Conservation (phyloP, 768 basidiomycete species). For the Pisolithus sp. region DNA sequence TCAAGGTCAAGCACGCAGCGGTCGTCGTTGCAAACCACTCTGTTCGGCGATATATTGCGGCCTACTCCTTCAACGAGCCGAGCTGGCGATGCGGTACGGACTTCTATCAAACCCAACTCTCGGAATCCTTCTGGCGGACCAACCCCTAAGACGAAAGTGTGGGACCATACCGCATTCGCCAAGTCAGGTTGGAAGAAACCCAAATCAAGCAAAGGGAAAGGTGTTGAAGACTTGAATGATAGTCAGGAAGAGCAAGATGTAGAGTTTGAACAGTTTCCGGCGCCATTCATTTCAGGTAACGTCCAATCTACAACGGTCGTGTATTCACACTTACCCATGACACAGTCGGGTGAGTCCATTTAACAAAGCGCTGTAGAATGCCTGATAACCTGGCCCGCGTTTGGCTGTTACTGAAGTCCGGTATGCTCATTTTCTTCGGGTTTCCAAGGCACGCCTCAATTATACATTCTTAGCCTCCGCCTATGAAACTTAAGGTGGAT, state of each 20-base stretch:
- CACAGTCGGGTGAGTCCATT: conserved; percentile 47
- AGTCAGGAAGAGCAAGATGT: conserved; percentile 53
- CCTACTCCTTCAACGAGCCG: conserved; percentile 28
- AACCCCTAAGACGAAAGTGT: conserved; percentile 66
- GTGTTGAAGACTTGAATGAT: conserved; percentile 36
- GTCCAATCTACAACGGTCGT: conserved; percentile 8
- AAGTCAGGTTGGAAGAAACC: conserved; percentile 64
- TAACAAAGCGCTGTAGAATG: background rate
- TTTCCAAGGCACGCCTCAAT: background rate
- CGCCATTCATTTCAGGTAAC: conserved; percentile 66
- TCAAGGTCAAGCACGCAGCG: conserved; percentile 22
- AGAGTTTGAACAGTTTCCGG: conserved; percentile 81
- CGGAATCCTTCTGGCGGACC: conserved; percentile 46
- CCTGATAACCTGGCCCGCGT: conserved; percentile 3
- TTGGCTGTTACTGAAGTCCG: conserved; percentile 18
- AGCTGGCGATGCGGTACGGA: conserved; percentile 19
- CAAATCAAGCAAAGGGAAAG: conserved; percentile 47
- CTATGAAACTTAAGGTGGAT: conserved; percentile 76
- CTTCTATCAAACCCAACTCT: conserved; percentile 36
- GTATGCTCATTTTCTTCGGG: conserved; percentile 16
- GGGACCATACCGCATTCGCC: conserved; percentile 88
- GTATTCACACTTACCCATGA: conserved; percentile 8
- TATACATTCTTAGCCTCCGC: conserved; percentile 42
- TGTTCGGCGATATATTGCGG: conserved; percentile 55
- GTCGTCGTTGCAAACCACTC: conserved; percentile 54